Evolutionary conservation across 2,329 filamentous ascomycete species (phyloP).

Genomic region (Epichloe uncinata): DNA sequence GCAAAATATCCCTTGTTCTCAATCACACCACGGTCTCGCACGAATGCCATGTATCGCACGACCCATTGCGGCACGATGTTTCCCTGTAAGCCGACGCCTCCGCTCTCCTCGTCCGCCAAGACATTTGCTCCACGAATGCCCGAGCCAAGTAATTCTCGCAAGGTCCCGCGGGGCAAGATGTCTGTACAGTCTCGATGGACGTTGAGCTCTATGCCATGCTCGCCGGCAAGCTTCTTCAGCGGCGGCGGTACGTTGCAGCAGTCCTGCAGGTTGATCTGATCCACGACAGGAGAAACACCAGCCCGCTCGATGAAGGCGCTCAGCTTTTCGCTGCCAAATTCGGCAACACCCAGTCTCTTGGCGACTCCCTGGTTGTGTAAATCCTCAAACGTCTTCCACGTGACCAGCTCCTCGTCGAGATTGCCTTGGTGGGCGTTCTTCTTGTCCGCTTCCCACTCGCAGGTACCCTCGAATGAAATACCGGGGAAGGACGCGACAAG

Average conservation of each 20-base stretch:
- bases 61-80: slow-evolving; percentile 87
- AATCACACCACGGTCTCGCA: slow-evolving; percentile 85
- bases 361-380: slow-evolving; percentile 61
- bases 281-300: slow-evolving; percentile 61
- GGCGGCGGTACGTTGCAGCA: slow-evolving; percentile 93
- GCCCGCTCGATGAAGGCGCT: slow-evolving; percentile 61
- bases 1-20: slow-evolving; percentile 99
- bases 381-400: slow-evolving; percentile 61
- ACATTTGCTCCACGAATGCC: slow-evolving; percentile 62
- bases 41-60: slow-evolving; percentile 91
- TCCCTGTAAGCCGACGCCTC: slow-evolving; percentile 49
- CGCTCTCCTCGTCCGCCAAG: slow-evolving; percentile 45
- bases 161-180: slow-evolving; percentile 72
- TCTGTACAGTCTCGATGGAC: slow-evolving; percentile 93
- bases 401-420: slow-evolving; percentile 52
- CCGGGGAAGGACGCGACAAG: slow-evolving; percentile 89
- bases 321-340: slow-evolving; percentile 80
- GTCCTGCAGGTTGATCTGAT: slow-evolving; percentile 93
- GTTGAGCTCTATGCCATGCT: slow-evolving; percentile 70
- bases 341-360: slow-evolving; percentile 67
- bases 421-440: slow-evolving; percentile 47
- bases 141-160: slow-evolving; percentile 69
- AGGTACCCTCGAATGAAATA: slow-evolving; percentile 85
- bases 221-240: slow-evolving; percentile 71
- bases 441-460: slow-evolving; percentile 62